These are phyloP conservation scores for Maudiozyma saulgeensis DNA, from an alignment of 805 yeast genomes.

Conservation along the genomic window DNA sequence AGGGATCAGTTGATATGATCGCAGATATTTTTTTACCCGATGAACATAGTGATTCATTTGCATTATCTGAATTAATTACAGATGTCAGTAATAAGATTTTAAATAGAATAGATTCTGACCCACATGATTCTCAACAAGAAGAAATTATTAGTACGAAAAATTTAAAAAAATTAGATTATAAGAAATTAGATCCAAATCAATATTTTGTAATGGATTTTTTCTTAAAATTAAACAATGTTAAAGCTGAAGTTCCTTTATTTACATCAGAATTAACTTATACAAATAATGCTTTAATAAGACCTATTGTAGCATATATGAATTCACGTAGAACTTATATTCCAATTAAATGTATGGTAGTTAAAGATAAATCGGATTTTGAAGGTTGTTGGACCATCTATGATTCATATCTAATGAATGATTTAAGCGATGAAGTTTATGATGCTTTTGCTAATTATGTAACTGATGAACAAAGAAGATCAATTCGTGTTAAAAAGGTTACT, in stretches of 20 bases:
- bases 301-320: slow-evolving; percentile 92
- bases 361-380: slow-evolving; percentile 72
- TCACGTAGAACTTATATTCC: slow-evolving; percentile 85
- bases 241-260: slow-evolving; percentile 83
- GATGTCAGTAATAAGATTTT: slow-evolving; percentile 32
- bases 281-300: slow-evolving; percentile 84
- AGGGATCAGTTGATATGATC: slow-evolving; percentile 85
- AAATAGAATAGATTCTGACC: not conserved
- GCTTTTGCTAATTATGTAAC: slow-evolving; percentile 82
- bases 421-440: slow-evolving; percentile 81
- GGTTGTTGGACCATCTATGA: slow-evolving; percentile 97
- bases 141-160: not conserved
- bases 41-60: slow-evolving; percentile 36
- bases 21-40: slow-evolving; percentile 84
- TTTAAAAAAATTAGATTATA: slow-evolving; percentile 11
- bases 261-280: slow-evolving; percentile 83
- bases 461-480: slow-evolving; percentile 69
- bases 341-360: slow-evolving; percentile 70
- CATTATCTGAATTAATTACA: slow-evolving; percentile 39
- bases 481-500: slow-evolving; percentile 73
- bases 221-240: slow-evolving; percentile 70
- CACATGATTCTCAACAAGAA: not conserved
- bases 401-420: slow-evolving; percentile 80
- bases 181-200: slow-evolving; percentile 29
- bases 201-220: slow-evolving; percentile 72